Evolutionary conservation across 1,284 basidiomycete genomes (phyloP).

Genomic region (Quambalaria eucalypti): DNA sequence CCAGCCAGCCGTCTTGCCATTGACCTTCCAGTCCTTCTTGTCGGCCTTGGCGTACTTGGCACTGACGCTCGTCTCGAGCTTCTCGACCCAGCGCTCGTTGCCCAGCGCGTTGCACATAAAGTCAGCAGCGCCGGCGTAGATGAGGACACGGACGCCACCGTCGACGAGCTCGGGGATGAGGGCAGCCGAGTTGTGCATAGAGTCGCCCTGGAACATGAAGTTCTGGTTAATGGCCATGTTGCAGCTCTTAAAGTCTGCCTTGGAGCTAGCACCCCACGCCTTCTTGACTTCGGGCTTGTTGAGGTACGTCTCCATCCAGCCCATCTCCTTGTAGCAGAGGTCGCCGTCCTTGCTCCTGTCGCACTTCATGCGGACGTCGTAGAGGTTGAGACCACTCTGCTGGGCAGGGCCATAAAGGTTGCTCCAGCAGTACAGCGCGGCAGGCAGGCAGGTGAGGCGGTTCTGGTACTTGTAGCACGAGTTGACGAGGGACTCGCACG

Average conservation of each 20-base stretch:
- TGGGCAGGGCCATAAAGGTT: constrained; percentile 53
- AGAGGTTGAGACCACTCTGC: constrained; percentile 53
- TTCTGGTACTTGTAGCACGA: constrained; percentile 42
- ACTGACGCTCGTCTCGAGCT: constrained; percentile 29
- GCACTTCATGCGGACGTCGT: constrained; percentile 74
- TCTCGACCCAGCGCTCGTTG: constrained; percentile 38
- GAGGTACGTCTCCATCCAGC: constrained; percentile 48
- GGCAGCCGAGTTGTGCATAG: constrained; percentile 65
- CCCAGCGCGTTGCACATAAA: constrained; percentile 49
- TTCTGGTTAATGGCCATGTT: constrained; percentile 56
- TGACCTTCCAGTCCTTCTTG: constrained; percentile 16
- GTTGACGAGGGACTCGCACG: constrained; percentile 58
- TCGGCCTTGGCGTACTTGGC: constrained; percentile 33
- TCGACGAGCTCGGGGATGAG: constrained; percentile 68
- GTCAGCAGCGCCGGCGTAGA: constrained; percentile 78
- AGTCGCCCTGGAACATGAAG: constrained; percentile 66
- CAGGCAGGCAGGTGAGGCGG: constrained; percentile 54
- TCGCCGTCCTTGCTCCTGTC: constrained; percentile 55
- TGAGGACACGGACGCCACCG: constrained; percentile 64
- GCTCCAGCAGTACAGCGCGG: constrained; percentile 50
- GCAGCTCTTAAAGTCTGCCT: constrained; percentile 57
- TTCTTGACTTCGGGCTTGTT: constrained; percentile 58
- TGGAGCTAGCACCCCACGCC: constrained; percentile 60
- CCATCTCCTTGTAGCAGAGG: constrained; percentile 56
- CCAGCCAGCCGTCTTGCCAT: constrained; percentile 26